phyloP scores from a whole-genome alignment of 1,284 basidiomycete species.

The Microbotryum lychnidis-dioicae region DNA sequence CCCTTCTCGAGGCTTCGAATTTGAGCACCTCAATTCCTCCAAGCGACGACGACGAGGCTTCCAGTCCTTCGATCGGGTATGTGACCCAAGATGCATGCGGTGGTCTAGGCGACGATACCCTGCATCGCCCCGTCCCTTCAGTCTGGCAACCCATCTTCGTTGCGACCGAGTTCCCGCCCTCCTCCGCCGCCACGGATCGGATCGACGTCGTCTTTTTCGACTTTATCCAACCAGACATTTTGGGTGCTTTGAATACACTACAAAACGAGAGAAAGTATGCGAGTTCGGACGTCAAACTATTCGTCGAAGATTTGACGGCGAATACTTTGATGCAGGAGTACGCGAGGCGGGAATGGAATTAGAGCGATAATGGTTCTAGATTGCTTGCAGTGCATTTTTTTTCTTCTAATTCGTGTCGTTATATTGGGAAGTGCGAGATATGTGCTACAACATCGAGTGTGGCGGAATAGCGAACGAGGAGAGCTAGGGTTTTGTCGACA shows the following conservation, averaged over 20 bases:
- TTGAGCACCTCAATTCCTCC: not conserved
- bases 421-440: too few species aligned
- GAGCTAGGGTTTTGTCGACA: slow-evolving; percentile 4
- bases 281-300: slow-evolving; percentile 20
- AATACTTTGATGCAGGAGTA: slow-evolving; percentile 29
- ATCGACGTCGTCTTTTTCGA: slow-evolving; percentile 34
- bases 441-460: too few species aligned
- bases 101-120: slow-evolving; percentile 34
- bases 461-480: too few species aligned
- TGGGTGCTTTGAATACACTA: slow-evolving; percentile 29
- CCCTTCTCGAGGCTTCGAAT: not conserved
- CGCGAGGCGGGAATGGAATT: slow-evolving; percentile 22
- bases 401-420: too few species aligned
- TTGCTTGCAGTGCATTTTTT: too few species aligned
- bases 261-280: slow-evolving; percentile 9
- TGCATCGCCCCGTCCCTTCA: slow-evolving; percentile 31
- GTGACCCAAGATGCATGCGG: slow-evolving; percentile 34
- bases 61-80: slow-evolving; percentile 25
- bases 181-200: not conserved
- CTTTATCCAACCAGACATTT: slow-evolving; percentile 32
- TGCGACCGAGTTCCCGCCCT: slow-evolving; percentile 12
- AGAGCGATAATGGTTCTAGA: too few species aligned
- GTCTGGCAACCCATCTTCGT: slow-evolving; percentile 35
- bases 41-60: not conserved
- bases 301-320: slow-evolving; percentile 18